Evolutionary conservation across 2,329 filamentous ascomycete species (phyloP).

Genomic region (Geoglossum cookeanum): DNA sequence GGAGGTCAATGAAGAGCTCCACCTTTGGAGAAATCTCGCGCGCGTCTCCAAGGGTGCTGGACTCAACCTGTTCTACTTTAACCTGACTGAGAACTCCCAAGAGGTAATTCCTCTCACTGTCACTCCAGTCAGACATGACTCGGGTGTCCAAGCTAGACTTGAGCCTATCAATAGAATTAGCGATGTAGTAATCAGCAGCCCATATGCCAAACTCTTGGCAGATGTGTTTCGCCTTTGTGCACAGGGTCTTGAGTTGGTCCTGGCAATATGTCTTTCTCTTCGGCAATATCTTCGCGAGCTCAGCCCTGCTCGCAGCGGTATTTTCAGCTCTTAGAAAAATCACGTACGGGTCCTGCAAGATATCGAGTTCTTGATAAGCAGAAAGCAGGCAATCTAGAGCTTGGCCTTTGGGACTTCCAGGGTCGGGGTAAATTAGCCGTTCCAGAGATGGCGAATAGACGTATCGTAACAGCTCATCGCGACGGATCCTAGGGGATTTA

Average conservation of each 20-base stretch:
- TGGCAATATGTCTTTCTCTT: slow-evolving; percentile 32
- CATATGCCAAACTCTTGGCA: slow-evolving; percentile 42
- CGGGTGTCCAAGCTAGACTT: slow-evolving; percentile 11
- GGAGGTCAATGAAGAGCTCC: slow-evolving; percentile 33
- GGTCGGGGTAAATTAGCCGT: slow-evolving; percentile 16
- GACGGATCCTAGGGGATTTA: slow-evolving; percentile 46
- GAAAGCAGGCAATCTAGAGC: slow-evolving; percentile 25
- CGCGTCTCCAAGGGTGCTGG: slow-evolving; percentile 6
- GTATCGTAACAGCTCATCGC: slow-evolving; percentile 47
- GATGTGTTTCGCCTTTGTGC: slow-evolving; percentile 31
- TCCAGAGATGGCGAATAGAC: slow-evolving; percentile 46
- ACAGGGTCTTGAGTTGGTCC: slow-evolving; percentile 36
- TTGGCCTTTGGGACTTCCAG: background rate
- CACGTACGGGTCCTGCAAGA: slow-evolving; percentile 42
- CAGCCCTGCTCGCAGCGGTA: slow-evolving; percentile 23
- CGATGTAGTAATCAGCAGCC: slow-evolving; percentile 49
- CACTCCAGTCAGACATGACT: slow-evolving; percentile 24
- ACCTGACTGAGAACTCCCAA: slow-evolving; percentile 26
- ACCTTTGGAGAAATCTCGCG: slow-evolving; percentile 38
- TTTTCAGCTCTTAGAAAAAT: slow-evolving; percentile 24
- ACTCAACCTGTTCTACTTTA: slow-evolving; percentile 6
- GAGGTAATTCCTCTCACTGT: slow-evolving; percentile 38
- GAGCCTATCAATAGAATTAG: slow-evolving; percentile 25
- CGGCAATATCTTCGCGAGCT: slow-evolving; percentile 22
- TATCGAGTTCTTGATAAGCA: slow-evolving; percentile 29